phyloP scores from a whole-genome alignment of 306 rosid genomes.

The Lagenaria siceraria region DNA sequence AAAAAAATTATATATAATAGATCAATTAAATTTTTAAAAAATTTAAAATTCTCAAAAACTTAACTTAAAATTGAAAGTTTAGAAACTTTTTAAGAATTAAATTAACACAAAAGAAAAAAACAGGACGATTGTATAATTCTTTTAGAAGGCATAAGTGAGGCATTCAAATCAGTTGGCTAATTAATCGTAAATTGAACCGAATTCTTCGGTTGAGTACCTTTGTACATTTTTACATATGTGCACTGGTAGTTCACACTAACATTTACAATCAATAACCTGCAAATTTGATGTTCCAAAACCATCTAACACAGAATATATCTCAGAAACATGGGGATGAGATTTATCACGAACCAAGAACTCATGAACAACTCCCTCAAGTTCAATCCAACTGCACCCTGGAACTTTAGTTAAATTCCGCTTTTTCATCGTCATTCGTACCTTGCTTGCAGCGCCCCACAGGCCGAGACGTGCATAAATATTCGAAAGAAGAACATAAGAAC shows the following conservation, averaged over 20 bases:
- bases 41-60: too few species aligned
- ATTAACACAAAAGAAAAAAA: too few species aligned
- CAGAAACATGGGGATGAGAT: slow-evolving; percentile 43
- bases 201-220: not conserved
- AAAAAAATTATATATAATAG: too few species aligned
- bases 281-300: slow-evolving; percentile 22
- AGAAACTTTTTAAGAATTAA: too few species aligned
- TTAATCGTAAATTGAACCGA: not conserved
- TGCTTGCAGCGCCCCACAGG: slow-evolving; percentile 46
- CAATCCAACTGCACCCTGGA: slow-evolving; percentile 73
- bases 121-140: too few species aligned
- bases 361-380: slow-evolving; percentile 51
- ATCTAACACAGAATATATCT: slow-evolving; percentile 48
- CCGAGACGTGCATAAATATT: slow-evolving; percentile 53
- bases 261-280: slow-evolving; percentile 2
- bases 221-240: not conserved
- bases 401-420: slow-evolving; percentile 35
- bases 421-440: slow-evolving; percentile 44
- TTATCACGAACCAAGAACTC: slow-evolving; percentile 54
- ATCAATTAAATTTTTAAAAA: too few species aligned
- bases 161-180: not conserved
- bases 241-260: not conserved
- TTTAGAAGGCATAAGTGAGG: not conserved
- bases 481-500: slow-evolving; percentile 53
- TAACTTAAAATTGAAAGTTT: too few species aligned